Conservation (phyloP, 306 rosid species). For the Prunus campanulata region DNA sequence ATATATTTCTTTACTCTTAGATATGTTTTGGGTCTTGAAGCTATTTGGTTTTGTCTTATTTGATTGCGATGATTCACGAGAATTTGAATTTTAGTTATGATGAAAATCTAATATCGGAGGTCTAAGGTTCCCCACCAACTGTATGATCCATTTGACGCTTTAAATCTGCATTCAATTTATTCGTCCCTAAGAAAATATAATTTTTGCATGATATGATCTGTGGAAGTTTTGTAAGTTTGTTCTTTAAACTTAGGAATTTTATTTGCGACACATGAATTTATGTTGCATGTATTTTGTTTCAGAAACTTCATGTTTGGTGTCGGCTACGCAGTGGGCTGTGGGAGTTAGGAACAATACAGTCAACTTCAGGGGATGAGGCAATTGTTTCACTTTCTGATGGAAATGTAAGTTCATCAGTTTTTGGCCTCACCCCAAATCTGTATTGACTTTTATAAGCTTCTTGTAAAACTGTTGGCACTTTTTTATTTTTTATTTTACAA, state of each 20-base stretch:
- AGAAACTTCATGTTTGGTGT: constrained; percentile 97
- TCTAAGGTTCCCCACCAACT: not conserved
- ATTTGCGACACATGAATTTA: constrained; percentile 19
- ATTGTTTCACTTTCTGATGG: constrained; percentile 64
- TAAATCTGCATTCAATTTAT: constrained; percentile 1
- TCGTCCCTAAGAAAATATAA: not conserved
- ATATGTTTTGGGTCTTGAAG: too few species aligned
- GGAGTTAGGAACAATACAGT: constrained; percentile 78
- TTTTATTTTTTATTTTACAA: not conserved
- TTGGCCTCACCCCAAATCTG: constrained; percentile 10
- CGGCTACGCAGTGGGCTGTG: constrained; percentile 61
- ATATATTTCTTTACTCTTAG: too few species aligned
- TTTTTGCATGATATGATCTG: not conserved
- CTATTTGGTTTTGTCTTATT: not conserved
- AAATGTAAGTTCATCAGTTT: constrained; percentile 48
- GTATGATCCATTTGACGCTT: constrained; percentile 19
- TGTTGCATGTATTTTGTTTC: constrained; percentile 27
- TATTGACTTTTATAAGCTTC: not conserved
- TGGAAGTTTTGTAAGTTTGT: not conserved
- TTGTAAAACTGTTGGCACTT: constrained; percentile 16
- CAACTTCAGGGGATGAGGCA: constrained; percentile 70
- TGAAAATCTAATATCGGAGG: not conserved
- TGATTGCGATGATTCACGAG: not conserved
- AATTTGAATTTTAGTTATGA: not conserved
- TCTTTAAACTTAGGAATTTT: constrained; percentile 5